Evolutionary conservation across 23 red algal species (phyloP), one percentile per base, ranked within the genome.

Genomic region (Gracilaria caudata): DNA sequence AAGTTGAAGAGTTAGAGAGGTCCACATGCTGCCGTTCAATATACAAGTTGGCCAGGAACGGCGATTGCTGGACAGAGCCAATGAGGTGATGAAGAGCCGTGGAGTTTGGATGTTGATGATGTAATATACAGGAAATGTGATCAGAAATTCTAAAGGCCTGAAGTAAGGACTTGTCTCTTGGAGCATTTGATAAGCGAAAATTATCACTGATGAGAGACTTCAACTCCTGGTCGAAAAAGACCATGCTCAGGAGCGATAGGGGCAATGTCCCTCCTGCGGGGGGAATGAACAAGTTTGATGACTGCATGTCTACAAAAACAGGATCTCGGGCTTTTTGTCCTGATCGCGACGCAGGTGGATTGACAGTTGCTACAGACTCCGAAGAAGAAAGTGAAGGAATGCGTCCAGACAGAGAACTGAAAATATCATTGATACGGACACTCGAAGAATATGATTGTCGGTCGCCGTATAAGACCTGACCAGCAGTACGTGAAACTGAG

Each of bases 151-250:
- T 49, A 24, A 21, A 23, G 4, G 70, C 70, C 38, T 75, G 24
- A 21, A 46, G 21, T 14, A 75, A 26, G 0, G 70, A 75, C 23
- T 75, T 25, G 39, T 75, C 70, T 49, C 70, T 75, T 19, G 70
- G 40, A 49, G 29, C 40, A 40, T 38, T 0, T 49, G 70, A n/a
- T 17, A 75, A 26, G 6, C 70, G 70, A 49, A 75, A 75, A 43
- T 47, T 75, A 0, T 75, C 29, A 40, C 24, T 20, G 40, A 75
- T 46, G 43, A 75, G 70, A 29, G 21, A 25, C 39, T 38, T 23
- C 20, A 75, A 49, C 70, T 75, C 70, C n/a, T 25, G 29, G 35
- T 75, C 70, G 43, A 75, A 75, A 29, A 75, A 75, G 7, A 29
- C 19, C 23, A 21, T 29, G 24, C 70, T 75, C 30, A 66, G 32